Evolutionary conservation across 192 early-diverging fungal species (phyloP).

Genomic region (Piromyces sp.): DNA sequence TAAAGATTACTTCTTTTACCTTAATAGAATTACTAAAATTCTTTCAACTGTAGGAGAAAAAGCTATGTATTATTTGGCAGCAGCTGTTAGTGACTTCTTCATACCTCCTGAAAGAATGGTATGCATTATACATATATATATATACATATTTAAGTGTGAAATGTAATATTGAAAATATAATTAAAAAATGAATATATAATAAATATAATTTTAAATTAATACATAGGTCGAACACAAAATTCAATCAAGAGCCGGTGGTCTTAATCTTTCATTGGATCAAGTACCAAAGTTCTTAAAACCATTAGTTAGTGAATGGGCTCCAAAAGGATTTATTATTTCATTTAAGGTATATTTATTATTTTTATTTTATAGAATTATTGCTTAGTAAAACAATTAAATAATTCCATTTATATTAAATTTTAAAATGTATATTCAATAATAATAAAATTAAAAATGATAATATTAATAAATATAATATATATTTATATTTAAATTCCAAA

Average conservation of each 20-base stretch:
- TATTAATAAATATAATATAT: too few species aligned
- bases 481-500: too few species aligned
- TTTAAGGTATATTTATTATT: slow-evolving; percentile 73
- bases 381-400: too few species aligned
- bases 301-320: slow-evolving; percentile 82
- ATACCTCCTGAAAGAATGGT: slow-evolving; percentile 86
- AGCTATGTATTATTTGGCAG: slow-evolving; percentile 91
- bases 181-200: not conserved
- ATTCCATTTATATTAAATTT: too few species aligned
- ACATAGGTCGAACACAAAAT: slow-evolving; percentile 84
- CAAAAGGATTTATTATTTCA: slow-evolving; percentile 78
- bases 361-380: not conserved
- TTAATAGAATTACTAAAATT: slow-evolving; percentile 52
- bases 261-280: slow-evolving; percentile 79
- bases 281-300: slow-evolving; percentile 93
- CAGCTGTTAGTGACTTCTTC: slow-evolving; percentile 96
- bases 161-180: too few species aligned
- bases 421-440: too few species aligned
- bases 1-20: slow-evolving; percentile 77
- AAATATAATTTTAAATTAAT: not conserved
- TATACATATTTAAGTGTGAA: too few species aligned
- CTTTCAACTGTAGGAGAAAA: slow-evolving; percentile 43
- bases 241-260: slow-evolving; percentile 69
- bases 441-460: too few species aligned
- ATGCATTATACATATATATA: too few species aligned